These are phyloP conservation scores for Veloporphyrellus conicus DNA, from an alignment of 1,284 basidiomycete species.

Conservation along the genomic window DNA sequence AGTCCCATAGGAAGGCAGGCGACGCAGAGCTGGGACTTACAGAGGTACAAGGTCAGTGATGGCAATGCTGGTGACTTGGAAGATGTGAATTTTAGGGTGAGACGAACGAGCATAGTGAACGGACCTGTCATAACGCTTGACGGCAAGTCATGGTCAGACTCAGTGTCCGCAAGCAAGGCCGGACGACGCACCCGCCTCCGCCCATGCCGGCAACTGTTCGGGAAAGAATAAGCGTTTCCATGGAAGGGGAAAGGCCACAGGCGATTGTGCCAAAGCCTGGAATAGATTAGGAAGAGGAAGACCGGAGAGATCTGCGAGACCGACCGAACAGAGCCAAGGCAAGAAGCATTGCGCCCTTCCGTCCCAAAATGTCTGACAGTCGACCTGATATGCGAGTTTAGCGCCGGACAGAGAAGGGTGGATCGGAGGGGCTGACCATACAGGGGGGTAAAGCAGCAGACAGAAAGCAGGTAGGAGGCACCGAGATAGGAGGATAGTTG, in stretches of 20 bases:
- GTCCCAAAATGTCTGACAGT: conserved; percentile 81
- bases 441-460: conserved; percentile 87
- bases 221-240: conserved; percentile 77
- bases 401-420: conserved; percentile 7
- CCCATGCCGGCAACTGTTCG: conserved; percentile 86
- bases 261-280: conserved; percentile 74
- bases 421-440: conserved; percentile 56
- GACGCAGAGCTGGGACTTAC: conserved; percentile 42
- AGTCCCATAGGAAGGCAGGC: not conserved
- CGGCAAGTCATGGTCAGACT: not conserved
- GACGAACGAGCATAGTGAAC: conserved; percentile 13
- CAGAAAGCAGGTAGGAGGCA: conserved; percentile 80
- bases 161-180: not conserved
- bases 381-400: conserved; percentile 56
- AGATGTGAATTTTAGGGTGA: conserved; percentile 17
- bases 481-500: conserved; percentile 83
- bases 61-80: conserved; percentile 68
- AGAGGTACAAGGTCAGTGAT: conserved; percentile 79
- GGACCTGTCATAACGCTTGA: conserved; percentile 76
- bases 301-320: conserved; percentile 18
- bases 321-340: conserved; percentile 77
- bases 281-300: conserved; percentile 20
- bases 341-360: conserved; percentile 80
- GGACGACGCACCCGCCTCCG: conserved; percentile 67
- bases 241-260: conserved; percentile 79